Percentiles rank a stretch among this genome's conserved stretches.
Evolutionary conservation across 1,284 basidiomycete genomes (phyloP).

Genomic region (Puccinia polysora): DNA sequence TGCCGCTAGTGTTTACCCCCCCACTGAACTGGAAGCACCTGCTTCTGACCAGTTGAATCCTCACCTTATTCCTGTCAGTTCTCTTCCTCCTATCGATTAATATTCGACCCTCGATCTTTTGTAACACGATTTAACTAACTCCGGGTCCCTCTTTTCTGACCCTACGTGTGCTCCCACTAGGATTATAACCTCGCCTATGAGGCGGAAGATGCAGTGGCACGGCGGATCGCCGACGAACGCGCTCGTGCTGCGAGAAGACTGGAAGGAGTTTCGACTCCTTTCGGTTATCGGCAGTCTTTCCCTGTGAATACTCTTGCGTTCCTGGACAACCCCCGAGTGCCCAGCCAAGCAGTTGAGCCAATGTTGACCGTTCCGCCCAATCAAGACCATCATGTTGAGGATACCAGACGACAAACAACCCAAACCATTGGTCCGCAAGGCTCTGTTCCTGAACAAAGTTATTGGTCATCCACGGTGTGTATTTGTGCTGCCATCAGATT

Average conservation of each 20-base stretch:
- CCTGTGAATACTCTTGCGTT: neutral
- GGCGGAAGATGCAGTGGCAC: slow-evolving; percentile 36
- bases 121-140: neutral
- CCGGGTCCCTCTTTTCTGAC: neutral
- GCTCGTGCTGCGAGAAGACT: slow-evolving; percentile 39
- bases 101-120: neutral
- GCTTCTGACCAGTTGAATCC: slow-evolving; percentile 7
- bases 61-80: slow-evolving; percentile 39
- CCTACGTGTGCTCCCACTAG: slow-evolving; percentile 7
- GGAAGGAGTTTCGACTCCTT: slow-evolving; percentile 42
- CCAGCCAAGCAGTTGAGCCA: neutral
- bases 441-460: slow-evolving; percentile 33
- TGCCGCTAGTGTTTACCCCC: slow-evolving; percentile 8
- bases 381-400: slow-evolving; percentile 21
- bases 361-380: slow-evolving; percentile 2
- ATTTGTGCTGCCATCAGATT: neutral
- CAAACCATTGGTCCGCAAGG: neutral
- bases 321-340: neutral
- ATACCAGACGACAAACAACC: neutral
- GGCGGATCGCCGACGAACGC: slow-evolving; percentile 42
- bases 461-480: slow-evolving; percentile 40
- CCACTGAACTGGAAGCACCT: slow-evolving; percentile 29
- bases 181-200: slow-evolving; percentile 44
- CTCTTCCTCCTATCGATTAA: neutral
- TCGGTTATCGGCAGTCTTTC: slow-evolving; percentile 17